Base-by-base conservation (phyloP, 2,329 filamentous ascomycete species). In the Lecanicillium sp. region DNA sequence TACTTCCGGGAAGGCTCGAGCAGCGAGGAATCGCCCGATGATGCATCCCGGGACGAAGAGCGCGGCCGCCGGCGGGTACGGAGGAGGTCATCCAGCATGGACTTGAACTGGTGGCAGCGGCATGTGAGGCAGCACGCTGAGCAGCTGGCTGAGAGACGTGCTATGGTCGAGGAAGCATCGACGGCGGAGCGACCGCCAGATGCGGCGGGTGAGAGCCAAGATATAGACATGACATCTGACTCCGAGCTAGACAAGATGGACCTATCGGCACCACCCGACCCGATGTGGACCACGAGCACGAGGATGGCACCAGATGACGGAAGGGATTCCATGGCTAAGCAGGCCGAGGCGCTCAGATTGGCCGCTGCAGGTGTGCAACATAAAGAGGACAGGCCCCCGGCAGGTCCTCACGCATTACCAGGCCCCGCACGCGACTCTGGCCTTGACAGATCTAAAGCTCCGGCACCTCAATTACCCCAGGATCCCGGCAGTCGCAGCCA, bases 51-150 rank as follows among this genome's bases (percentile, higher is more conserved):
- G 1, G 41, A 52, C n/a, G 48, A 52, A 12, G 48, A 53, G 18
- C 48, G 50, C 15, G 44, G 43, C 31, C 48, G 50, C 40, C 44
- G 57, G 36, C 58, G 62, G 30, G 42, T 56, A 18, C 67, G 75
- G 42, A 71, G 77, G 29, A 77, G 80, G 52, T 78, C 77, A 33
- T 81, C 77, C 3, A 73, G 76, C 36, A 69, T 79, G 49, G 72
- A 75, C 37, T 67, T 81, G 50, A 71, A 72, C 37, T 90, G 84
- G 80, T 87, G 87, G 55, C 71, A 92, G 53, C 75, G 81, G 51
- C 81, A 87, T 50, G 85, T 92, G 83, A 83, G 86, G 49, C 74
- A 81, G 49, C 83, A 90, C 59, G 83, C 80, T 37, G 77, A 86
- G 49, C 69, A 80, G 49, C 58, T 80, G 35, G 71, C 79, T 44